Conservation (phyloP, 306 rosid genomes). For the Cyamopsis tetragonoloba region DNA sequence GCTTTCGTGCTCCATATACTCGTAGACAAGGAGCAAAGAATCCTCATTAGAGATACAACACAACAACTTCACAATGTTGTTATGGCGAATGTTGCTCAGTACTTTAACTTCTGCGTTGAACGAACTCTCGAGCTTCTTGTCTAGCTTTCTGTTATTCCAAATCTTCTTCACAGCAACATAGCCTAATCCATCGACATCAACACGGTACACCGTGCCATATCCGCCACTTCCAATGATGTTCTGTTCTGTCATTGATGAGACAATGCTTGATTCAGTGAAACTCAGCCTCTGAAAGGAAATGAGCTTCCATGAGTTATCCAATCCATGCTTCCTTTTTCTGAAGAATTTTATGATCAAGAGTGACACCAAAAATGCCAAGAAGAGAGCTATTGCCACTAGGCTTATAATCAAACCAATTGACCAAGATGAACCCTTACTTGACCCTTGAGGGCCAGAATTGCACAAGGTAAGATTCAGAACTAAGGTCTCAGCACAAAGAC, state of each 20-base stretch:
- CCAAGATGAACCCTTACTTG: conserved; percentile 36
- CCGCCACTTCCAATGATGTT: conserved; percentile 38
- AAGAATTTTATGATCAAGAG: conserved; percentile 14
- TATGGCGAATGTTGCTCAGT: conserved; percentile 33
- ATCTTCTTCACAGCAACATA: conserved; percentile 38
- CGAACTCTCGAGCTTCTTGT: conserved; percentile 28
- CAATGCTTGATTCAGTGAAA: conserved; percentile 28
- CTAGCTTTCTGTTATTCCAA: conserved; percentile 17
- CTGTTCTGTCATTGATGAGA: conserved; percentile 28
- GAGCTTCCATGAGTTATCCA: conserved; percentile 34
- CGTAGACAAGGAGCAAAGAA: conserved; percentile 33
- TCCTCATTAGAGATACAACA: conserved; percentile 34
- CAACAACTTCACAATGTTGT: conserved; percentile 33
- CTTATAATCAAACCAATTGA: conserved; percentile 48
- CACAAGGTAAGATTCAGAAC: conserved; percentile 35
- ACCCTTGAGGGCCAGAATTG: conserved; percentile 23
- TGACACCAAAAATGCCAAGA: conserved; percentile 11
- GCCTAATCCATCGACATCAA: conserved; percentile 21
- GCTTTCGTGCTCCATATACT: conserved; percentile 29
- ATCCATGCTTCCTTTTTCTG: conserved; percentile 24
- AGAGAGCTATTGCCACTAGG: conserved; percentile 8
- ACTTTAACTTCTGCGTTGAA: conserved; percentile 32
- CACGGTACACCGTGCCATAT: conserved; percentile 25
- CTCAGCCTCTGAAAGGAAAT: conserved; percentile 33
- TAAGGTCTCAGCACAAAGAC: conserved; percentile 46